phyloP scores from a whole-genome alignment of 495 filamentous ascomycete species.

The Apodospora peruviana region DNA sequence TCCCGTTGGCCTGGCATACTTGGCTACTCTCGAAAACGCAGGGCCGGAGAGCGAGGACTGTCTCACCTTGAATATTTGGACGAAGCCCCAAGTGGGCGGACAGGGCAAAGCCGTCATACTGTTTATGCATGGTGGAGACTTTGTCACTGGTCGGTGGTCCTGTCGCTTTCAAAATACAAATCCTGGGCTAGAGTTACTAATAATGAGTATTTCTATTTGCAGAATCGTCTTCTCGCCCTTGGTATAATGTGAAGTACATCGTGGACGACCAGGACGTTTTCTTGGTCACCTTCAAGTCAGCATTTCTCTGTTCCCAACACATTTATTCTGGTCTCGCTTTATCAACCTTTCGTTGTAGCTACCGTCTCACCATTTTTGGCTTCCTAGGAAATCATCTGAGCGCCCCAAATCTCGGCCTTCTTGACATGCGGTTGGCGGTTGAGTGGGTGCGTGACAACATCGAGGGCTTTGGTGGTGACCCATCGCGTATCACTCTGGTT shows the following conservation, averaged over 20 bases:
- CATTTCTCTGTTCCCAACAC: too few relatives aligned
- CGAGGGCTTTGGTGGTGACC: constrained; percentile 52
- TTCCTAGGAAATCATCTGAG: constrained; percentile 35
- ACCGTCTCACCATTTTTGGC: constrained; percentile 56
- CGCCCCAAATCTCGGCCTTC: constrained; percentile 43
- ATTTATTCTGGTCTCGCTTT: too few relatives aligned
- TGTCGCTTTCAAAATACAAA: too few relatives aligned
- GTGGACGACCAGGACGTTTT: constrained; percentile 25
- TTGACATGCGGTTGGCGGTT: constrained; percentile 49
- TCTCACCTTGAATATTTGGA: constrained; percentile 49
- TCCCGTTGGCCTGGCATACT: too few relatives aligned
- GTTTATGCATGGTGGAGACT: constrained; percentile 23
- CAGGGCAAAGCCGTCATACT: constrained; percentile 20
- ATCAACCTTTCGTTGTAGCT: too few relatives aligned
- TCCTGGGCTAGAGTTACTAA: too few relatives aligned
- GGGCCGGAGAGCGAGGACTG: constrained; percentile 44
- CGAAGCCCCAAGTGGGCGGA: constrained; percentile 6
- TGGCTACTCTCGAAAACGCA: too few relatives aligned
- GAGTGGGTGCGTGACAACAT: constrained; percentile 52
- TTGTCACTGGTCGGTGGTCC: constrained; percentile 7
- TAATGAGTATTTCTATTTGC: too few relatives aligned
- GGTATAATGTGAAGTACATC: constrained; percentile 25
- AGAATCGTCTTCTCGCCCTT: not conserved
- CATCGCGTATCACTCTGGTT: constrained; percentile 43
- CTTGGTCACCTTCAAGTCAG: not conserved